A percentile compares a stretch with the other conserved stretches of the same genome.
Evolutionary conservation across 108 stramenopile species (phyloP).

Genomic region (Conticribra weissflogii): DNA sequence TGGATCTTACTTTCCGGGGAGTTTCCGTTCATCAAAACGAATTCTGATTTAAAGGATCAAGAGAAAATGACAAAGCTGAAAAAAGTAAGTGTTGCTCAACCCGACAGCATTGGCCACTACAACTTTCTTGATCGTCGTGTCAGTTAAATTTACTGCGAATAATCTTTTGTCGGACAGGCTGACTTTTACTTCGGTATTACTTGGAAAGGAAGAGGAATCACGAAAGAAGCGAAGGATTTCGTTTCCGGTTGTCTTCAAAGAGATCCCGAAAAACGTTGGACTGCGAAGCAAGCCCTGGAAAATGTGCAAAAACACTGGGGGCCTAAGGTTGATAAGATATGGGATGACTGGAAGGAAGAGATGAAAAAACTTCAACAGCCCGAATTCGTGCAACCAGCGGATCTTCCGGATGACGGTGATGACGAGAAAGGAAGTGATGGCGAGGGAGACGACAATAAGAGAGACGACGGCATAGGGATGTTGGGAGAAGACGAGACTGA

Average conservation of each 20-base stretch:
- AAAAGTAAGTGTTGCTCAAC: conserved; percentile 22
- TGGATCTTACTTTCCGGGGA: conserved; percentile 79
- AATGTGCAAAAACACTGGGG: conserved; percentile 52
- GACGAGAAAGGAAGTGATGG: conserved; percentile 13
- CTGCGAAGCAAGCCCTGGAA: conserved; percentile 53
- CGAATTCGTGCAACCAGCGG: conserved; percentile 34
- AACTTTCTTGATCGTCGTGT: too few species aligned
- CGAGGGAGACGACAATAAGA: neutral
- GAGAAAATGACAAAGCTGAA: conserved; percentile 39
- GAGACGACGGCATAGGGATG: too few species aligned
- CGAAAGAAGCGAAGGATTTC: conserved; percentile 42
- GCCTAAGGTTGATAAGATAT: conserved; percentile 46
- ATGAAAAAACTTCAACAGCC: conserved; percentile 27
- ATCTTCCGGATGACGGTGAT: conserved; percentile 27
- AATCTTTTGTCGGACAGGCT: conserved; percentile 19
- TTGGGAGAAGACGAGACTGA: conserved; percentile 19
- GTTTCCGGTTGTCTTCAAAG: conserved; percentile 48
- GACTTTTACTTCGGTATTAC: conserved; percentile 49
- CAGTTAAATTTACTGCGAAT: neutral
- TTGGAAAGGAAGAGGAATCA: conserved; percentile 53
- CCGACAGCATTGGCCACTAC: neutral
- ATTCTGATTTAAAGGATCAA: conserved; percentile 47
- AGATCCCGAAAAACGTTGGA: conserved; percentile 56
- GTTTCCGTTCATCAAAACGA: conserved; percentile 53
- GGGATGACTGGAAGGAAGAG: conserved; percentile 45